Evolutionary conservation across 176 grass and related monocot species (phyloP), one percentile per base, ranked within the genome.

Genomic region (Guadua angustifolia): DNA sequence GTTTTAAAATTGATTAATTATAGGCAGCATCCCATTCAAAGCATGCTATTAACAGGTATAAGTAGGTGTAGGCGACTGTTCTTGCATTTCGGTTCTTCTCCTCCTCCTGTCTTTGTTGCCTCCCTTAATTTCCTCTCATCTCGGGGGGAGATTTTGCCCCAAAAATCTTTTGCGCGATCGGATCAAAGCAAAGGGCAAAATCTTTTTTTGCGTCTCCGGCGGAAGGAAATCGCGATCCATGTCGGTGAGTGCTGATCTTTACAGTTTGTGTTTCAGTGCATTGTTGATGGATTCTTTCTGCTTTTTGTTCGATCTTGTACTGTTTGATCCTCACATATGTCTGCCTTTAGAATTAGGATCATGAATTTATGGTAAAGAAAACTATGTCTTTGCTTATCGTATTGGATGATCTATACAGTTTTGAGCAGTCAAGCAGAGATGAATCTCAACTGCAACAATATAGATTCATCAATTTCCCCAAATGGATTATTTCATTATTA

Each of bases 231-330:
- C 29, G 85, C 58, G 81, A 75, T 58, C 44, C 69, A 94, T 94
- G 92, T 91, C 92, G 90, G 90, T 94, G 76, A 82, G 92, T 77
- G 17, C 46, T 24, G 39, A 16, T 69, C 66, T 9, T 9, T 58
- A 5, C 9, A 62, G 2, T 40, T 46, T 36, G 18, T 16, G 7
- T 55, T 58, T 58, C 10, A 21, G 21, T 22, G 51, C 9, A 39
- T 62, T 24, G 26, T 25, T 36, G 14, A 72, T 43, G 43, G 6
- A 60, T 46, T 22, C 7, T 62, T 62, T 17, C 5, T 59, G 29
- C 4, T 25, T 58, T 25, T 18, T 14, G 42, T 14, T 82, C 60
- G 7, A 22, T 49, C 24, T 11, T 50, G 42, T 47, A 44, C 62
- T 50, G 17, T 9, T 50, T 38, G 69, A 64, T 64, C 4, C 61